Percentiles rank a stretch among this genome's conserved stretches.
phyloP scores from a whole-genome alignment of 176 grass and related monocot species.

The sorghum (Sorghum bicolor) region DNA sequence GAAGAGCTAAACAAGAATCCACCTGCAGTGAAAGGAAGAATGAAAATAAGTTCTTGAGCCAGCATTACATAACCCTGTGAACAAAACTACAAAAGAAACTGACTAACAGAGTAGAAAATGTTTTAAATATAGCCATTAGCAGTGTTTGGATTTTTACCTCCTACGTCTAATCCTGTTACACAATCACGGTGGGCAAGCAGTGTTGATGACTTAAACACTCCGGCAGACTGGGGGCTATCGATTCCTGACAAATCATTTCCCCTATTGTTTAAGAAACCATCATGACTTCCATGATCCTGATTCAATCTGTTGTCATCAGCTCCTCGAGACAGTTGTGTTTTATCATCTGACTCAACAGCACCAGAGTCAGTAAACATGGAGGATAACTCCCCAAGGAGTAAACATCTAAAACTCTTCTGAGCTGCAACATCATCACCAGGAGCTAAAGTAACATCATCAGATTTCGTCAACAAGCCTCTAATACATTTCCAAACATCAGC shows the following conservation, averaged over 20 bases:
- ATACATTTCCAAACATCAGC: slow-evolving; percentile 61
- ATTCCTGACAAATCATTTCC: slow-evolving; percentile 13
- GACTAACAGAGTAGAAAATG: not conserved
- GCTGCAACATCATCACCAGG: slow-evolving; percentile 29
- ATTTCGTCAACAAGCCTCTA: slow-evolving; percentile 26
- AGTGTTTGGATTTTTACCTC: slow-evolving; percentile 56
- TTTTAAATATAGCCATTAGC: not conserved
- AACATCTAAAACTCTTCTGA: slow-evolving; percentile 48
- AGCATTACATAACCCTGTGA: slow-evolving; percentile 8
- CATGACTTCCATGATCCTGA: slow-evolving; percentile 21
- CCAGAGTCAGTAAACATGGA: slow-evolving; percentile 16
- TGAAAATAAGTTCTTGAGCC: slow-evolving; percentile 13
- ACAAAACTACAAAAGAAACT: not conserved
- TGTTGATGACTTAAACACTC: slow-evolving; percentile 37
- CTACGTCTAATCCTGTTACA: slow-evolving; percentile 70
- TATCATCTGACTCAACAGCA: slow-evolving; percentile 29
- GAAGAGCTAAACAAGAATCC: slow-evolving; percentile 93
- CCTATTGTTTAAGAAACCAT: slow-evolving; percentile 16
- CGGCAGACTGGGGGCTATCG: slow-evolving; percentile 1
- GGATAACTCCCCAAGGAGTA: slow-evolving; percentile 50
- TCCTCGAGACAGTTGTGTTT: slow-evolving; percentile 9
- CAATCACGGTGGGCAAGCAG: slow-evolving; percentile 78
- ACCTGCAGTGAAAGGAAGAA: slow-evolving; percentile 46
- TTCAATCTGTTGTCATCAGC: slow-evolving; percentile 21
- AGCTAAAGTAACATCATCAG: slow-evolving; percentile 27